Conservation (phyloP, 306 rosid species). For the Glycine soja region DNA sequence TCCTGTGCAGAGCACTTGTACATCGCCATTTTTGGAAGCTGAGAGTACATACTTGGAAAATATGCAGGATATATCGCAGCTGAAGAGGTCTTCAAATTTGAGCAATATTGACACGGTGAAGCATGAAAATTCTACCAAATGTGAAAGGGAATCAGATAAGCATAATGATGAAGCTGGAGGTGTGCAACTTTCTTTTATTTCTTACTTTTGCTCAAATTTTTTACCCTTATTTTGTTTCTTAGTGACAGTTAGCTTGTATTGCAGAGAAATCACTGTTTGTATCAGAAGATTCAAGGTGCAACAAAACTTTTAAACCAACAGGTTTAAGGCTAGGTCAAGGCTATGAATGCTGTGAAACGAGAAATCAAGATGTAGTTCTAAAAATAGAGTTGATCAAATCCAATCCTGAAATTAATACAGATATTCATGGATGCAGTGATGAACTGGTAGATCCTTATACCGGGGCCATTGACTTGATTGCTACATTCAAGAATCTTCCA, state of each 20-base stretch:
- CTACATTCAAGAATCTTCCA: constrained; percentile 57
- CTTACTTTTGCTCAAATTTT: neutral
- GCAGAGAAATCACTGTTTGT: constrained; percentile 59
- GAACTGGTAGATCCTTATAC: constrained; percentile 54
- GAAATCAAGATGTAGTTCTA: constrained; percentile 50
- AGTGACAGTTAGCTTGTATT: constrained; percentile 34
- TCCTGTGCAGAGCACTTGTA: constrained; percentile 73
- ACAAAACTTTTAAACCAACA: constrained; percentile 45
- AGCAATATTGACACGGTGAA: constrained; percentile 48
- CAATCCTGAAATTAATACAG: constrained; percentile 42
- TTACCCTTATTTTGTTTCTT: constrained; percentile 32
- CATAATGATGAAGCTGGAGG: constrained; percentile 55
- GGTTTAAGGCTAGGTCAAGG: constrained; percentile 53
- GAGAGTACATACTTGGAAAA: constrained; percentile 63
- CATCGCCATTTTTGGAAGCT: constrained; percentile 64
- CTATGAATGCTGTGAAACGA: constrained; percentile 38
- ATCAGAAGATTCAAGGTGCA: constrained; percentile 51
- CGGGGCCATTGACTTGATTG: constrained; percentile 75
- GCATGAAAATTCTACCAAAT: constrained; percentile 46
- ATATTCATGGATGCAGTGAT: constrained; percentile 48
- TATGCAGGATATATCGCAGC: constrained; percentile 63
- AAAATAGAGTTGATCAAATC: constrained; percentile 50
- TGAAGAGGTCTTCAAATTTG: constrained; percentile 59
- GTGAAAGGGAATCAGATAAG: constrained; percentile 48
- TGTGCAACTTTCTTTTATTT: constrained; percentile 41